These are phyloP conservation scores for Saturnispora halmiae DNA, from an alignment of 805 yeast species.

Conservation along the genomic window DNA sequence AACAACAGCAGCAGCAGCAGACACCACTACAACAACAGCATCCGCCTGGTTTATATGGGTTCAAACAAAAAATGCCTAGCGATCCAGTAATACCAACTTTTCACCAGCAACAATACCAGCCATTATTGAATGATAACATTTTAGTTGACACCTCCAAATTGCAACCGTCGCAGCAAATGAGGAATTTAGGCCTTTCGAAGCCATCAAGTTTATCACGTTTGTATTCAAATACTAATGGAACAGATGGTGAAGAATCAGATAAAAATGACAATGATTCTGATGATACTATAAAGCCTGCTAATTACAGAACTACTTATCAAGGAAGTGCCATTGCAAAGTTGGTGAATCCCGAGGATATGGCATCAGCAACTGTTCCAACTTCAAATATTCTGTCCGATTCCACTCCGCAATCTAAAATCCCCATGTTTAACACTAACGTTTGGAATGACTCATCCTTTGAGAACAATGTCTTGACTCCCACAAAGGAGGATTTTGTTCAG, in stretches of 20 bases:
- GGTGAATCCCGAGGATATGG: background rate
- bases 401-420: no score
- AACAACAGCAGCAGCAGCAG: background rate
- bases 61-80: background rate
- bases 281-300: slow-evolving; percentile 5
- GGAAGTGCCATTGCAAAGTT: background rate
- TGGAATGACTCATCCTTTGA: no score
- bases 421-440: no score
- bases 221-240: background rate
- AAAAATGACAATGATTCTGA: slow-evolving; percentile 4
- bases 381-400: no score
- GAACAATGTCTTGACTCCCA: background rate
- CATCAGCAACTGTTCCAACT: no score
- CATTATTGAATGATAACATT: background rate
- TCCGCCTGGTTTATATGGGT: background rate
- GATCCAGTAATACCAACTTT: background rate
- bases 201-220: background rate
- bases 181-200: background rate
- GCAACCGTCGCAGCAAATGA: background rate
- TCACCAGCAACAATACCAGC: background rate
- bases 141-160: background rate
- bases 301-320: background rate
- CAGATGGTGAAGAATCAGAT: background rate
- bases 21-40: background rate
- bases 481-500: background rate